These are phyloP conservation scores for Cryptococcus sp. DNA, from an alignment of 1,284 basidiomycete genomes.

Conservation along the genomic window DNA sequence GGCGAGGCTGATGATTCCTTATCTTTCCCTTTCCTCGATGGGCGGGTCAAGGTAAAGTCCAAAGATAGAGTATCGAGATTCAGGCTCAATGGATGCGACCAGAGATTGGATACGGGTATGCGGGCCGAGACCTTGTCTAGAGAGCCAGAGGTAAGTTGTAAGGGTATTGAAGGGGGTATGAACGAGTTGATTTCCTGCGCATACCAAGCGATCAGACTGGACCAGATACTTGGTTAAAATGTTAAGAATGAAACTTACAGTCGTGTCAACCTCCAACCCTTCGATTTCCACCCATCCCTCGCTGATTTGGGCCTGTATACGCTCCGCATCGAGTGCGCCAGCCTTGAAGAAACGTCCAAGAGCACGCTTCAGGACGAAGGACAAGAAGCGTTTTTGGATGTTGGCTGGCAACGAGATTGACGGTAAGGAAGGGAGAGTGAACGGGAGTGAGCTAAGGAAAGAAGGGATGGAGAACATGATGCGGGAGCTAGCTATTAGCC, in stretches of 20 bases:
- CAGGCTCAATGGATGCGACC: constrained; percentile 46
- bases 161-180: constrained; percentile 64
- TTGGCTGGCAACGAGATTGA: constrained; percentile 68
- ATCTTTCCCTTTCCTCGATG: constrained; percentile 40
- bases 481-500: no score
- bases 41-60: constrained; percentile 64
- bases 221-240: no score
- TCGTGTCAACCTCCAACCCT: constrained; percentile 74
- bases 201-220: constrained; percentile 3
- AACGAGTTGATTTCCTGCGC: constrained; percentile 75
- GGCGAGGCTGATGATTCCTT: constrained; percentile 20
- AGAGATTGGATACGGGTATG: constrained; percentile 50
- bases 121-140: constrained; percentile 72
- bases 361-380: constrained; percentile 79
- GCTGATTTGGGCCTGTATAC: constrained; percentile 89
- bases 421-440: constrained; percentile 38
- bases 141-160: constrained; percentile 69
- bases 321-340: constrained; percentile 79
- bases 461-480: constrained; percentile 42
- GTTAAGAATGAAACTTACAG: constrained; percentile 58
- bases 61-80: constrained; percentile 68
- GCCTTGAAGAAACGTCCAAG: constrained; percentile 84
- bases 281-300: constrained; percentile 84
- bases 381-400: constrained; percentile 85
- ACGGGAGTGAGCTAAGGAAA: constrained; percentile 40